Evolutionary conservation across 176 grass and related monocot species (phyloP), one percentile per base, ranked within the genome.

Genomic region (Eragrostis curvula): DNA sequence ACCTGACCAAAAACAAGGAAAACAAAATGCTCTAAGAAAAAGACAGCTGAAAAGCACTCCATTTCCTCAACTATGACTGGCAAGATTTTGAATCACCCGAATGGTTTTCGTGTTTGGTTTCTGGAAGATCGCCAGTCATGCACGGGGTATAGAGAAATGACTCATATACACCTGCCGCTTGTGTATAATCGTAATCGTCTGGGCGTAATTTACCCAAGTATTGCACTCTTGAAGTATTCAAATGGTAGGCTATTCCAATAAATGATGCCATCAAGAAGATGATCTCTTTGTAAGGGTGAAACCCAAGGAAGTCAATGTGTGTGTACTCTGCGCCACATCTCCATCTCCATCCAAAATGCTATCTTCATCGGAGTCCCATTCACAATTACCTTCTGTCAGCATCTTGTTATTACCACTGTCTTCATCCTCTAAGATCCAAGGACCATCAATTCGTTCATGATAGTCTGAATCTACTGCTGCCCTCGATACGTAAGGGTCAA

Each of bases 311-410:
- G 51, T 24, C 9, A 43, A 59, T n/a, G n/a, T 58, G 12, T 17
- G n/a, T 4, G 3, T 17, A 0, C 3, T 7, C 1, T 5, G 13
- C 1, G 28, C 15, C 5, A 21, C 41, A 21, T 45, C 25, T 7
- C 15, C n/a, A 47, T 27, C 42, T 29, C 18, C 41, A 46, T 62
- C 16, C 23, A 62, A 39, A 30, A 49, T 24, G 30, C 30, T 8
- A 65, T 78, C 59, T 18, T 78, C 46, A 13, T 49, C 76, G 0
- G 60, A 79, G 25, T 79, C 46, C 58, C 76, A 79, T n/a, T 79
- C 60, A 50, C 2, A 50, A 23, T 17, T 25, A 18, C 5, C 27
- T 50, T 30, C 16, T 10, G 3, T 8, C 15, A 61, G 1, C 21
- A 77, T 18, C 12, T 29, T 18, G 7, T 27, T 20, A 28, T 61